Percentiles rank a stretch among this genome's conserved stretches.
Evolutionary conservation across 495 filamentous ascomycete genomes (phyloP).

Genomic region (Halenospora varia): DNA sequence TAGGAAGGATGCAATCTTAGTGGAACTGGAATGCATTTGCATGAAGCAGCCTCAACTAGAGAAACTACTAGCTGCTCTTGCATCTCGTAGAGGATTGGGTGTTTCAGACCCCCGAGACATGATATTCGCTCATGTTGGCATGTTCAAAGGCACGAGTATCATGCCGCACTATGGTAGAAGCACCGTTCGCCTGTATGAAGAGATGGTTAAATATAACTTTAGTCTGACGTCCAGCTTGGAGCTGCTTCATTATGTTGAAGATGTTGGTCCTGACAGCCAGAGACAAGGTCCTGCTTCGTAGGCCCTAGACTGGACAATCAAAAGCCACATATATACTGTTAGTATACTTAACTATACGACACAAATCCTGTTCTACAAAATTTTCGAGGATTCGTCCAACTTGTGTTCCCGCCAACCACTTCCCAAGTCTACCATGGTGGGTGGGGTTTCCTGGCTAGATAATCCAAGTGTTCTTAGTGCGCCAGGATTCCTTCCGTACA

Average conservation of each 20-base stretch:
- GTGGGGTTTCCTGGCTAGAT: too few species aligned
- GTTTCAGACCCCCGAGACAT: conserved; percentile 14
- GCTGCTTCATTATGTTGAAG: not conserved
- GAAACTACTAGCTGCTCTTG: not conserved
- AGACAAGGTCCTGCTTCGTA: not conserved
- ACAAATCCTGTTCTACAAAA: too few species aligned
- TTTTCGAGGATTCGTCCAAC: too few species aligned
- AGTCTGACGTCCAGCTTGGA: not conserved
- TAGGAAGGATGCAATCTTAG: not conserved
- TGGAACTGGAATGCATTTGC: too few species aligned
- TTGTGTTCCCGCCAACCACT: too few species aligned
- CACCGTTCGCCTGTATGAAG: not conserved
- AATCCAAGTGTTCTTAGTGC: too few species aligned
- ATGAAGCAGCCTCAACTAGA: not conserved
- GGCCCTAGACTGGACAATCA: not conserved
- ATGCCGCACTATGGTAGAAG: not conserved
- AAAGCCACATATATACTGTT: too few species aligned
- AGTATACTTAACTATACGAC: too few species aligned
- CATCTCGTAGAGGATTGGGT: conserved; percentile 7
- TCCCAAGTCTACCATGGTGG: too few species aligned
- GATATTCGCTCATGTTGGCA: conserved; percentile 10
- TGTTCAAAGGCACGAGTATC: not conserved
- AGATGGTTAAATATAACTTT: not conserved
- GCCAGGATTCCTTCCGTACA: too few species aligned
- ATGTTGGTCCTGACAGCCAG: not conserved